A percentile compares a stretch with the other conserved stretches of the same genome.
These are phyloP conservation scores for Ophiostoma populinum DNA, from an alignment of 2,329 filamentous ascomycete genomes.

Conservation along the genomic window DNA sequence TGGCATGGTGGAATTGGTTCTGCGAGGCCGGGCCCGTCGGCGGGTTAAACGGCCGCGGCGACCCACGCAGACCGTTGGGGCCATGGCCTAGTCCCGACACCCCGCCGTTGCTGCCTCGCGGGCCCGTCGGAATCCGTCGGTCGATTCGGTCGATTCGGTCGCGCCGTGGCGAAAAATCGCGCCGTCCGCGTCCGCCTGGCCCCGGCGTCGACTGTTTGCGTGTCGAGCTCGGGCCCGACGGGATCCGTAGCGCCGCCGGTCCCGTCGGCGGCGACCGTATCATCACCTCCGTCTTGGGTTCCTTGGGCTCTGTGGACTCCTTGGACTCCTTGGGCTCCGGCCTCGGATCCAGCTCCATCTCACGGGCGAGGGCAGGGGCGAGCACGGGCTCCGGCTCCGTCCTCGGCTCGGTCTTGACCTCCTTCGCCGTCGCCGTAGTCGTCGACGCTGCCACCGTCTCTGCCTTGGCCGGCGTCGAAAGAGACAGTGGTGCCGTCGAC, in stretches of 20 bases:
- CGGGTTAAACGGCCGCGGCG: constrained; percentile 35
- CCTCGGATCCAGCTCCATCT: too few species aligned
- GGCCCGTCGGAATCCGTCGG: constrained; percentile 29
- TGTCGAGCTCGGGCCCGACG: constrained; percentile 26
- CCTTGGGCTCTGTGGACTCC: too few species aligned
- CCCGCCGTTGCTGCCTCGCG: constrained; percentile 15
- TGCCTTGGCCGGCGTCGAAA: constrained; percentile 32
- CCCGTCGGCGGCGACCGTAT: constrained; percentile 32
- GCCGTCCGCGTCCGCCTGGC: constrained; percentile 20
- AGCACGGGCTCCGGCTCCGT: too few species aligned
- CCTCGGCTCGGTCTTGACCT: too few species aligned
- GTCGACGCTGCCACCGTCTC: too few species aligned
- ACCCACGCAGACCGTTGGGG: too few species aligned
- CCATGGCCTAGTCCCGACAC: too few species aligned
- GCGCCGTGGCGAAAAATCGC: too few species aligned
- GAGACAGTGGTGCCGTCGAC: not conserved
- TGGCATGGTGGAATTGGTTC: constrained; percentile 12
- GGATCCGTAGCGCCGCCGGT: constrained; percentile 33
- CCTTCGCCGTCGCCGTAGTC: too few species aligned
- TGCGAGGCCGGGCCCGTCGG: constrained; percentile 34
- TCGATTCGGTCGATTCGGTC: not conserved
- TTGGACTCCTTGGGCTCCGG: too few species aligned
- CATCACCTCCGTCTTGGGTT: too few species aligned
- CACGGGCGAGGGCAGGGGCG: too few species aligned
- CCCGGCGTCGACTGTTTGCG: constrained; percentile 18